phyloP scores from a whole-genome alignment of 768 basidiomycete species.

The Amanita fuliginea region DNA sequence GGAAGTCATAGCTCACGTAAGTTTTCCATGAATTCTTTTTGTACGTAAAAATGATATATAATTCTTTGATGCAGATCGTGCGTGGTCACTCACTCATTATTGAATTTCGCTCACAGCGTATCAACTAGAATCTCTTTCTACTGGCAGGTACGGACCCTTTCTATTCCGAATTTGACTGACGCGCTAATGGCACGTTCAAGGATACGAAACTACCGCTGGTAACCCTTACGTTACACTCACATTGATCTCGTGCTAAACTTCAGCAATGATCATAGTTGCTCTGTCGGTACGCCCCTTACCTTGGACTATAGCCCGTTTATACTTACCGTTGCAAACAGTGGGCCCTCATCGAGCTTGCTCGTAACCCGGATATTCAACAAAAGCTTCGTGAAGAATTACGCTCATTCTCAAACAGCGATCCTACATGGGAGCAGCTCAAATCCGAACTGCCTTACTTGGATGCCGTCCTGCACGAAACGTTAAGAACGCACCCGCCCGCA shows the following conservation, averaged over 20 bases:
- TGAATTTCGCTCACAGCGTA: neutral
- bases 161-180: neutral
- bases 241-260: neutral
- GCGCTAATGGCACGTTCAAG: neutral
- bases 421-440: slow-evolving; percentile 30
- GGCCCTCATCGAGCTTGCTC: slow-evolving; percentile 14
- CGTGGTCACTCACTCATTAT: neutral
- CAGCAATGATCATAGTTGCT: neutral
- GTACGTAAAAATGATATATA: neutral
- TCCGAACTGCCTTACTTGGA: slow-evolving; percentile 35
- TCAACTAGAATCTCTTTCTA: slow-evolving; percentile 10
- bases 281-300: neutral
- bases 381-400: slow-evolving; percentile 11
- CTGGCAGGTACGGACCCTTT: slow-evolving; percentile 4
- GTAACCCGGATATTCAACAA: slow-evolving; percentile 11
- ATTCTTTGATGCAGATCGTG: neutral
- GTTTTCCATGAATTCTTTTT: neutral
- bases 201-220: slow-evolving; percentile 13
- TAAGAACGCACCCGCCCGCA: slow-evolving; percentile 25
- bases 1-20: slow-evolving; percentile 29
- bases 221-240: neutral
- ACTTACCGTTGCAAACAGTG: slow-evolving; percentile 8
- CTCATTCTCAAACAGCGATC: slow-evolving; percentile 14
- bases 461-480: slow-evolving; percentile 26
- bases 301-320: neutral